These are phyloP conservation scores for Teratosphaeriaceae sp. DNA, from an alignment of 2,329 filamentous ascomycete species.

Conservation along the genomic window DNA sequence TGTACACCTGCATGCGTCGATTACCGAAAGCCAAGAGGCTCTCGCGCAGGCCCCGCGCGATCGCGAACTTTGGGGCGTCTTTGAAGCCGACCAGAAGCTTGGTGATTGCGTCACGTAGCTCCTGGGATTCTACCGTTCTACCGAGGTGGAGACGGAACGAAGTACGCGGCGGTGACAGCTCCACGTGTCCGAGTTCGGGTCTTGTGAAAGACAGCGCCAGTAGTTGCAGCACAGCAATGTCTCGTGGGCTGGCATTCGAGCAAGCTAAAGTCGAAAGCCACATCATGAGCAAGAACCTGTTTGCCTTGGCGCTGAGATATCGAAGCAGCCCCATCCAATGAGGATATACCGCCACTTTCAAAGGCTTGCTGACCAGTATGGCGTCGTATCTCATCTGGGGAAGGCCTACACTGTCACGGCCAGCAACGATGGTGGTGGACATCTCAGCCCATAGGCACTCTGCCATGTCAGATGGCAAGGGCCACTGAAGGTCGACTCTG, in stretches of 20 bases:
- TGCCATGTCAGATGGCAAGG: not conserved
- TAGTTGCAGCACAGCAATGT: conserved; percentile 37
- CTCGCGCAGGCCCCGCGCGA: not conserved
- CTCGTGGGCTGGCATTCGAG: conserved; percentile 17
- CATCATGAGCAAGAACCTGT: conserved; percentile 13
- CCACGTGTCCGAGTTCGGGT: conserved; percentile 28
- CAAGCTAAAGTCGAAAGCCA: conserved; percentile 39
- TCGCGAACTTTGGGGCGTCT: not conserved
- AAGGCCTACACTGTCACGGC: too few species aligned
- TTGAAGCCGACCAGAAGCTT: not conserved
- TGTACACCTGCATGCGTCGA: not conserved
- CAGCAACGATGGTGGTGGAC: too few species aligned
- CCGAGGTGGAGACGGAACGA: not conserved
- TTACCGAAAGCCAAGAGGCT: not conserved
- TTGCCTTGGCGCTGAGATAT: not conserved
- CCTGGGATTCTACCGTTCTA: not conserved
- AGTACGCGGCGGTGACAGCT: conserved; percentile 15
- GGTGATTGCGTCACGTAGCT: not conserved
- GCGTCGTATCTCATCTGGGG: not conserved
- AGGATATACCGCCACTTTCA: not conserved
- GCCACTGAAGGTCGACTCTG: not conserved
- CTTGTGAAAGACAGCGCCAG: conserved; percentile 36
- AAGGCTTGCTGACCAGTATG: not conserved
- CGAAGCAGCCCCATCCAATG: not conserved
- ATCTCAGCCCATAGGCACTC: not conserved